These are phyloP conservation scores for Sisymbrium irio DNA, from an alignment of 345 rosid species.

Conservation along the genomic window DNA sequence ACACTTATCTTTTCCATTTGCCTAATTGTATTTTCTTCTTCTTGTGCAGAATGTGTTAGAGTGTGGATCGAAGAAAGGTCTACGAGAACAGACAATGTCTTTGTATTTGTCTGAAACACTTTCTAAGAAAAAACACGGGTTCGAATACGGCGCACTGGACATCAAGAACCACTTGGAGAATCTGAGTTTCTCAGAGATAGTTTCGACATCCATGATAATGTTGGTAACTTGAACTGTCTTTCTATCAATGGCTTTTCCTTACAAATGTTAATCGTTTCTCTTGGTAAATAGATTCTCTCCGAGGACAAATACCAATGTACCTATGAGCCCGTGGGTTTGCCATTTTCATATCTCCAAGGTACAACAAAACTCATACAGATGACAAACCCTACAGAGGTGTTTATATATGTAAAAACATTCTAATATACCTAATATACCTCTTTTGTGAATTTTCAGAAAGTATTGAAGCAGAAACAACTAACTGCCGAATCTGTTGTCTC, in stretches of 20 bases:
- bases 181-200: slow-evolving; percentile 62
- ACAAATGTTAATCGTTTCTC: slow-evolving; percentile 29
- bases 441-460: slow-evolving; percentile 51
- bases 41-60: slow-evolving; percentile 70
- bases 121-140: slow-evolving; percentile 70
- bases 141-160: slow-evolving; percentile 79
- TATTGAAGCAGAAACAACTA: slow-evolving; percentile 51
- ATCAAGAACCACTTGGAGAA: slow-evolving; percentile 80
- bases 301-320: slow-evolving; percentile 28
- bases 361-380: neutral
- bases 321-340: slow-evolving; percentile 76
- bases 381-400: neutral
- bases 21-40: neutral
- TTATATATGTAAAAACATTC: neutral
- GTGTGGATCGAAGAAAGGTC: slow-evolving; percentile 71
- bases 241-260: slow-evolving; percentile 1
- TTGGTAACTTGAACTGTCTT: slow-evolving; percentile 36
- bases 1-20: neutral
- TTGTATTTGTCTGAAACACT: slow-evolving; percentile 72
- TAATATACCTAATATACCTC: neutral
- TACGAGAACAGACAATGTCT: slow-evolving; percentile 53
- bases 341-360: slow-evolving; percentile 84
- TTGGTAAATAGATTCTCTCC: slow-evolving; percentile 50
- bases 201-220: slow-evolving; percentile 70
- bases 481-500: slow-evolving; percentile 42